Evolutionary conservation across 2,329 filamentous ascomycete species (phyloP).

Genomic region (Rhytidhysteron rufulum): DNA sequence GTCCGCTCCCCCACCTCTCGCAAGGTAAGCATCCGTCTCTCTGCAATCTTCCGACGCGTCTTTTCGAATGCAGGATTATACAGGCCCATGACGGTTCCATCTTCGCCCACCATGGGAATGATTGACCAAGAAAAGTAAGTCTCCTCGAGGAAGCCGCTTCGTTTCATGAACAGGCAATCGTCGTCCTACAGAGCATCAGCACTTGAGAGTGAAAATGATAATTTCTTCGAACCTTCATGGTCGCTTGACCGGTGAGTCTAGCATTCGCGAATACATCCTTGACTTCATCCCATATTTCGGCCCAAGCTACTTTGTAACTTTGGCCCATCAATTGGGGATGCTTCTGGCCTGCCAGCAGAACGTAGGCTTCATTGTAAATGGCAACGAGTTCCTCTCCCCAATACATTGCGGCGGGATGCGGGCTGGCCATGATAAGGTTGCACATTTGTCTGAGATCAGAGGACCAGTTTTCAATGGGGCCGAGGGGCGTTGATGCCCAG

Average conservation of each 20-base stretch:
- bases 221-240: conserved; percentile 59
- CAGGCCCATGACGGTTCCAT: conserved; percentile 70
- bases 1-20: conserved; percentile 75
- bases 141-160: conserved; percentile 70
- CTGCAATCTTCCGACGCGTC: conserved; percentile 71
- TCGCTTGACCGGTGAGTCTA: conserved; percentile 67
- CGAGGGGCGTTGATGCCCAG: conserved; percentile 70
- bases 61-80: conserved; percentile 83
- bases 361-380: conserved; percentile 71
- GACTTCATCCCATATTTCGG: conserved; percentile 71
- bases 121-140: conserved; percentile 81
- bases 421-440: conserved; percentile 65
- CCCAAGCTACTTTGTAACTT: conserved; percentile 65
- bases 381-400: conserved; percentile 69
- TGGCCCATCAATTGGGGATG: conserved; percentile 74
- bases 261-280: conserved; percentile 66
- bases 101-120: conserved; percentile 69
- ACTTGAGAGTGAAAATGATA: not conserved
- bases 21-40: conserved; percentile 74
- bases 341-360: conserved; percentile 70
- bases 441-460: conserved; percentile 72
- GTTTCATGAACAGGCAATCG: conserved; percentile 68
- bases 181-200: conserved; percentile 51
- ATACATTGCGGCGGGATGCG: conserved; percentile 66
- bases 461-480: conserved; percentile 71